These are phyloP conservation scores for Fonsecaea monophora DNA, from an alignment of 2,329 filamentous ascomycete genomes.

Conservation along the genomic window DNA sequence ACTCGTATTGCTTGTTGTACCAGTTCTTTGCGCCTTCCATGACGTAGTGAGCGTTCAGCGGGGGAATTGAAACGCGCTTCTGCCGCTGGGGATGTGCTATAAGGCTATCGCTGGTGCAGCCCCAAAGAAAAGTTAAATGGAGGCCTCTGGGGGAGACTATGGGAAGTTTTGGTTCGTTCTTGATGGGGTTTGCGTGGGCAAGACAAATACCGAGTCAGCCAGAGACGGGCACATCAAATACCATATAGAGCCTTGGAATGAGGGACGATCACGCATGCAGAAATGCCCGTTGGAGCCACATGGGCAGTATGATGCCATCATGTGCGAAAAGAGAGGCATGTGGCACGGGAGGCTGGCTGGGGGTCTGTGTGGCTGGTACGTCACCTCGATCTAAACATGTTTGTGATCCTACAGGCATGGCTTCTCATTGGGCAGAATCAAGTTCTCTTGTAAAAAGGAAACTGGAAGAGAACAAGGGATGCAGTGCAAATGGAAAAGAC, in stretches of 20 bases:
- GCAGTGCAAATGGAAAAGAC: neutral
- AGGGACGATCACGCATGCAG: slow-evolving; percentile 1
- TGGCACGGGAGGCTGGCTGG: slow-evolving; percentile 15
- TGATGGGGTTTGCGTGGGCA: neutral
- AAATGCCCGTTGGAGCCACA: neutral
- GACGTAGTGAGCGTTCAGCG: neutral
- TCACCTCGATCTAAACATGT: slow-evolving; percentile 18
- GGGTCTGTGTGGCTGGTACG: slow-evolving; percentile 27
- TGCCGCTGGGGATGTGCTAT: no score
- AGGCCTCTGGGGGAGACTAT: neutral
- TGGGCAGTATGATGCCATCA: slow-evolving; percentile 26
- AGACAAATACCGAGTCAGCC: neutral
- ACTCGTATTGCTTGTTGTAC: slow-evolving; percentile 76
- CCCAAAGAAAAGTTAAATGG: no score
- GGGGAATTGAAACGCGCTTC: no score
- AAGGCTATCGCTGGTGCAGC: no score
- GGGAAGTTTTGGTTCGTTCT: neutral
- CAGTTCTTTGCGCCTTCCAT: slow-evolving; percentile 65
- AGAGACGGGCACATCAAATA: neutral
- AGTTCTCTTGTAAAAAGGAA: neutral
- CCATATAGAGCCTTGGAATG: neutral
- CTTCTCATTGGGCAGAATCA: no score
- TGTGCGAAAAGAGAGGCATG: slow-evolving; percentile 16
- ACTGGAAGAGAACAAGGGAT: neutral
- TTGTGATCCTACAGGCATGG: neutral